Evolutionary conservation across 176 grass and related monocot species (phyloP).

Genomic region (Oryza officinalis): DNA sequence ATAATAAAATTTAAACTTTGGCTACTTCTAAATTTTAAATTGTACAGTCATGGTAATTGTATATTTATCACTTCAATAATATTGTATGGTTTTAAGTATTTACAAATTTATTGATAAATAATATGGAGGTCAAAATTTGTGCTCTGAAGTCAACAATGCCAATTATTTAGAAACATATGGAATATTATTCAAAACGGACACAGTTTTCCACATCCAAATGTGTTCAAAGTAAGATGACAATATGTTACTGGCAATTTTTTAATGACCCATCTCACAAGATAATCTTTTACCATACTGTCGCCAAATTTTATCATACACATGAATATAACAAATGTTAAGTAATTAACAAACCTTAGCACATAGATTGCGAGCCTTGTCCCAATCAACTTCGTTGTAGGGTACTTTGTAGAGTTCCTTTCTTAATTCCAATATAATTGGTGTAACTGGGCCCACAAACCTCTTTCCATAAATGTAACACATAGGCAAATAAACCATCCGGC

Average conservation of each 20-base stretch:
- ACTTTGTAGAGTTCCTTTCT: slow-evolving; percentile 76
- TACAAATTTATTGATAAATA: too few species aligned
- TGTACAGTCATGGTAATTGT: too few species aligned
- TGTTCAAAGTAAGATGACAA: background rate
- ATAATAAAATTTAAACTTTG: background rate
- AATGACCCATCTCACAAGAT: background rate
- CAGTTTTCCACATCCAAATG: background rate
- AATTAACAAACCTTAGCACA: slow-evolving; percentile 87
- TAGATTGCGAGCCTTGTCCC: slow-evolving; percentile 84
- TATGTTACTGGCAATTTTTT: background rate
- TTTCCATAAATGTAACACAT: slow-evolving; percentile 98
- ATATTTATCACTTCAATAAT: too few species aligned
- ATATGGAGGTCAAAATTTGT: too few species aligned
- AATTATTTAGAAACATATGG: background rate
- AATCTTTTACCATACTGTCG: background rate
- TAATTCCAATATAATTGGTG: slow-evolving; percentile 58
- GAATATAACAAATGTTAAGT: slow-evolving; percentile 25
- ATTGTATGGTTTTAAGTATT: background rate
- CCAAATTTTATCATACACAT: background rate
- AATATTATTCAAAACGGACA: slow-evolving; percentile 4
- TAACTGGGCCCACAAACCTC: slow-evolving; percentile 81
- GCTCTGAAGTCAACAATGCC: too few species aligned
- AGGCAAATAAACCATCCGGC: slow-evolving; percentile 93
- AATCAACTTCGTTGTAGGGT: slow-evolving; percentile 71
- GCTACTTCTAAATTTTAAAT: background rate